Conservation (phyloP, 352 stramenopile species). For the Phytophthora niederhauseri region DNA sequence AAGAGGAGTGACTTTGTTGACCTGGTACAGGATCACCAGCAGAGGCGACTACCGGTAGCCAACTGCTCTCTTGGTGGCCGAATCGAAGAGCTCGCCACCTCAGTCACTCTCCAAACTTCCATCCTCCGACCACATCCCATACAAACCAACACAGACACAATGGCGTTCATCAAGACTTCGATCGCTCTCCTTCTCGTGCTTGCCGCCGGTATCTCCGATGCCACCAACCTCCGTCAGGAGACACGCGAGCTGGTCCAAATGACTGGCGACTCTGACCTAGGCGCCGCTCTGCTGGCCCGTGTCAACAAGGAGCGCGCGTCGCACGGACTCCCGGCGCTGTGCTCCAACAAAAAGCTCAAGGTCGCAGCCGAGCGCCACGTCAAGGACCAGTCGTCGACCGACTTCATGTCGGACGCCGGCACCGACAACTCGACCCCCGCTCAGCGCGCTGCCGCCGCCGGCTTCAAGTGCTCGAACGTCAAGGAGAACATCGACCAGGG, state of each 20-base stretch:
- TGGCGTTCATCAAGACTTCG: constrained; percentile 11
- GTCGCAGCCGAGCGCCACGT: constrained; percentile 24
- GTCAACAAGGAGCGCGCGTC: constrained; percentile 51
- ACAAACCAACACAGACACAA: neutral
- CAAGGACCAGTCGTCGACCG: constrained; percentile 42
- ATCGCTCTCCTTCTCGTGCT: constrained; percentile 13
- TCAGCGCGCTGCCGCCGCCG: constrained; percentile 36
- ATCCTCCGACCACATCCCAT: neutral
- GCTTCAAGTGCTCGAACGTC: constrained; percentile 47
- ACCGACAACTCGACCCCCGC: constrained; percentile 38
- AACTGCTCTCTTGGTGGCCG: neutral
- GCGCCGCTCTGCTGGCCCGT: constrained; percentile 33
- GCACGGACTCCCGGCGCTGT: constrained; percentile 33
- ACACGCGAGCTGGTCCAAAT: constrained; percentile 16
- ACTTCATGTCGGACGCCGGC: constrained; percentile 50
- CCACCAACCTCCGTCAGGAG: constrained; percentile 20
- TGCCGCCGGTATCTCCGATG: neutral
- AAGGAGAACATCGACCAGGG: constrained; percentile 38
- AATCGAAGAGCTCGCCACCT: neutral
- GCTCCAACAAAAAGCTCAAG: constrained; percentile 40
- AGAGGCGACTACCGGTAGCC: neutral
- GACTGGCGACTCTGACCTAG: constrained; percentile 4
- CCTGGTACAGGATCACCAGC: neutral
- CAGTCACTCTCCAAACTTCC: constrained; percentile 9
- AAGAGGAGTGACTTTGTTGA: neutral